These are phyloP conservation scores for Ormosia emarginata DNA, from an alignment of 306 rosid genomes.

Conservation along the genomic window DNA sequence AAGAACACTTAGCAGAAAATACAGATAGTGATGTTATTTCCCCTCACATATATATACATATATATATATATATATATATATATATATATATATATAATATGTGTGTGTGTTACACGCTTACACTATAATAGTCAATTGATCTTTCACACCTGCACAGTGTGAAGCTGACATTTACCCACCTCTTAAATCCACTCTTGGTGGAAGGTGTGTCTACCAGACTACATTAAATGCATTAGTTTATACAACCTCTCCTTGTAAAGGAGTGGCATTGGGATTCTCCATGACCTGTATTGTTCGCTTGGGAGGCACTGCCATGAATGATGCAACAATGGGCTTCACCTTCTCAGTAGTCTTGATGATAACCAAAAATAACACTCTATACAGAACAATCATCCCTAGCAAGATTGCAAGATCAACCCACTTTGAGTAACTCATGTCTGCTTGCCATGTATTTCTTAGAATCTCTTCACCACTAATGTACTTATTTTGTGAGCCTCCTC, in stretches of 20 bases:
- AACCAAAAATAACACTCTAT: slow-evolving; percentile 36
- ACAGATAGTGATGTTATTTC: too few species aligned
- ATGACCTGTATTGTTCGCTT: background rate
- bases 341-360: slow-evolving; percentile 36
- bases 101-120: too few species aligned
- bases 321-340: background rate
- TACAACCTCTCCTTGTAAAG: background rate
- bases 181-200: too few species aligned
- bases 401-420: slow-evolving; percentile 45
- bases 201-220: too few species aligned
- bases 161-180: too few species aligned
- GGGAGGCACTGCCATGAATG: background rate
- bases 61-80: too few species aligned
- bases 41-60: too few species aligned
- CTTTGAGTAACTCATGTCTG: slow-evolving; percentile 40
- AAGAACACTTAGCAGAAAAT: too few species aligned
- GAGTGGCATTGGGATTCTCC: background rate
- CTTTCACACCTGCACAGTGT: too few species aligned
- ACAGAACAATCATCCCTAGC: slow-evolving; percentile 39
- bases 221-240: background rate
- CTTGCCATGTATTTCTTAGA: slow-evolving; percentile 18
- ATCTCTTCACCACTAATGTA: slow-evolving; percentile 30
- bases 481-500: background rate
- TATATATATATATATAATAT: too few species aligned
- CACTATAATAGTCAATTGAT: too few species aligned